Evolutionary conservation across 306 rosid species (phyloP).

Genomic region (Fagus sylvatica): DNA sequence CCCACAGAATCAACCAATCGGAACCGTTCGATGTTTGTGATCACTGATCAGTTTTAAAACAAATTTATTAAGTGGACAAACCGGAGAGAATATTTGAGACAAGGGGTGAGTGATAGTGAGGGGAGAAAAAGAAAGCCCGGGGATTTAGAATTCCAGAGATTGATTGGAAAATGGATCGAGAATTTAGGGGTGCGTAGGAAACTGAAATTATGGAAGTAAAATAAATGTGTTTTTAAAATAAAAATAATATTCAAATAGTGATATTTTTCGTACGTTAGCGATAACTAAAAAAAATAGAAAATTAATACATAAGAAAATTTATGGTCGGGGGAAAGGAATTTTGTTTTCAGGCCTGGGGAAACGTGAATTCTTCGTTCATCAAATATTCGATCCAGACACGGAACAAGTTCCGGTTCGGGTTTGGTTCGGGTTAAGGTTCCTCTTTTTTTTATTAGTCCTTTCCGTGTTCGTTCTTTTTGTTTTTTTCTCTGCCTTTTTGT

Average conservation of each 20-base stretch:
- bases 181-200: constrained; percentile 20
- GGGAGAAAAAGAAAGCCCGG: constrained; percentile 3
- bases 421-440: constrained; percentile 1
- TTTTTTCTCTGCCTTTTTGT: neutral
- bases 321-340: constrained; percentile 68
- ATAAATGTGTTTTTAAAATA: neutral
- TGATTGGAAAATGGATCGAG: neutral
- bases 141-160: constrained; percentile 24
- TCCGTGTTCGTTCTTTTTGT: neutral
- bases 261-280: neutral
- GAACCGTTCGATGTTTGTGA: neutral
- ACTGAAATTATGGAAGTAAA: constrained; percentile 36
- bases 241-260: no score
- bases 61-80: no score
- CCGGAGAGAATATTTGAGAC: neutral
- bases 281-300: neutral
- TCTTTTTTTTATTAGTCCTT: no score
- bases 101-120: constrained; percentile 19
- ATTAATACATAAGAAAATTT: neutral
- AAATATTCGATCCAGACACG: constrained; percentile 36
- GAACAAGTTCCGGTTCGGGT: constrained; percentile 14
- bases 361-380: constrained; percentile 47
- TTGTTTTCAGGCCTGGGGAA: constrained; percentile 38
- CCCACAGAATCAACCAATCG: constrained; percentile 24
- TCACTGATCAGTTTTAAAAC: neutral